Base-by-base conservation (phyloP, 768 basidiomycete genomes). In the Lyophyllum shimeji region DNA sequence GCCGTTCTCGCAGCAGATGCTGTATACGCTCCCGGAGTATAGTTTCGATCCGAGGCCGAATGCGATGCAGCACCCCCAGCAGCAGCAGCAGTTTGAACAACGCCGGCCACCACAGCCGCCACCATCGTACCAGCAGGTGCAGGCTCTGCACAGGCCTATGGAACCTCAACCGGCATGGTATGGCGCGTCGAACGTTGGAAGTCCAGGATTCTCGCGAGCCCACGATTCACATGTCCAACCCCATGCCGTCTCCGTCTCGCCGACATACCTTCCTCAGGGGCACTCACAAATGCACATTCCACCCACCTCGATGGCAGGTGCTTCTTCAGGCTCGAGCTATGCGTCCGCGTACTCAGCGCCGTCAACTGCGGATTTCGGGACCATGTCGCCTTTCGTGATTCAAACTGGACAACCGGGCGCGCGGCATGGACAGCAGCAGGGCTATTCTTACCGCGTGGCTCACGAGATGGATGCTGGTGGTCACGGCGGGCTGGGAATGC, bases 341-440 rank as follows among this genome's bases (percentile, higher is more conserved):
- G 18, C 33, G 25, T 33, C 46, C 15, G 21, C 50, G 11, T 42
- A 40, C 15, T 60, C 48, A 31, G 44, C 20, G 13, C 21, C 20
- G 43, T 23, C 43, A 11, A 15, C 43, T 4, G 25, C 33, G 2
- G 53, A 39, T 21, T 20, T 23, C 1, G 53, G 24, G 46, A 20
- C n/a, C 31, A 54, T 56, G 51, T 46, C 59, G 13, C 44, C 59
- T 1, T 51, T 50, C 18, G 39, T 24, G 3, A 33, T 40, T 7
- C 48, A 40, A 2, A 20, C 46, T 21, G 47, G 29, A 20, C 7
- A 13, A 13, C 3, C 34, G 34, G 34, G 34, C 7, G 29, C 33
- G 11, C 52, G 20, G 18, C 39, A 50, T 23, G 15, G 39, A 18
- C 17, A n/a, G 2, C n/a, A 40, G n/a, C 17, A 40, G n/a, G 17